These are phyloP conservation scores for Radiomyces spectabilis DNA, from an alignment of 192 early-diverging fungal species.

Conservation along the genomic window DNA sequence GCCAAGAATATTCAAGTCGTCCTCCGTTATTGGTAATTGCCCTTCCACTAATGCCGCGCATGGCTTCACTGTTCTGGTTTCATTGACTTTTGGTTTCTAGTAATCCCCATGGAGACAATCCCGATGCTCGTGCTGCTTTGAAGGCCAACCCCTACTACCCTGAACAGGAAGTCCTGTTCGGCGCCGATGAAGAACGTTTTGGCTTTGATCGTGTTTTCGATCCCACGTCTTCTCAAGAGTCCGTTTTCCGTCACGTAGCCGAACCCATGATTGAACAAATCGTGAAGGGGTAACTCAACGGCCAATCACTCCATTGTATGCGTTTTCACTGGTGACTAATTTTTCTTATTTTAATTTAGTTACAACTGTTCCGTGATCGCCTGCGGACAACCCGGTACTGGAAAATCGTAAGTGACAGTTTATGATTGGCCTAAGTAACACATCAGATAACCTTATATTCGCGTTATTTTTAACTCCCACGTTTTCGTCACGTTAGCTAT, in stretches of 20 bases:
- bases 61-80: background rate
- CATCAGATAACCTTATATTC: no score
- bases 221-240: conserved; percentile 64
- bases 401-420: conserved; percentile 78
- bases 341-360: no score
- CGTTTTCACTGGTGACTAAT: no score
- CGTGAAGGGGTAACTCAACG: conserved; percentile 39
- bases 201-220: conserved; percentile 91
- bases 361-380: conserved; percentile 83
- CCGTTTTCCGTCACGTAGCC: conserved; percentile 73
- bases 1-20: conserved; percentile 81
- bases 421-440: no score
- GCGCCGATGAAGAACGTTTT: conserved; percentile 57
- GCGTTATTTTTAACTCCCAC: no score
- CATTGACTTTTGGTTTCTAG: background rate
- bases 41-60: background rate
- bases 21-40: conserved; percentile 62
- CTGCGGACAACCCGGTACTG: conserved; percentile 87
- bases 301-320: background rate
- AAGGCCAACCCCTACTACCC: conserved; percentile 41
- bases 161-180: conserved; percentile 58
- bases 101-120: no score
- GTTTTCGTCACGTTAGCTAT: no score
- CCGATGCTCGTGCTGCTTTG: conserved; percentile 56
- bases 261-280: conserved; percentile 80